These are phyloP conservation scores for Vitis labrusca DNA, from an alignment of 164 flowering plant genomes.

Conservation along the genomic window DNA sequence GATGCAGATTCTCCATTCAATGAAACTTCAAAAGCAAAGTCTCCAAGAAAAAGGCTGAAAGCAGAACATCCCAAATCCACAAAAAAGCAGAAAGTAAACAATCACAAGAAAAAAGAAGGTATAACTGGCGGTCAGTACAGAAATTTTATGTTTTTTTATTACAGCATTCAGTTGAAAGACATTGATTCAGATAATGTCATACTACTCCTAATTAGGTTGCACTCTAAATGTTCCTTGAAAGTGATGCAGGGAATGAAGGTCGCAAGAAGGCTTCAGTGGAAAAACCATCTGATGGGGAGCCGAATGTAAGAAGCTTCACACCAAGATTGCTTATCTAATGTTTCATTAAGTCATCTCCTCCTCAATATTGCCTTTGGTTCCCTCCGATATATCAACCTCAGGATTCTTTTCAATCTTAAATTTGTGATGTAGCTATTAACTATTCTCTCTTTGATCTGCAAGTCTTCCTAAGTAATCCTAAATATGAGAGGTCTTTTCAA, in stretches of 20 bases:
- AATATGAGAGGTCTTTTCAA: not conserved
- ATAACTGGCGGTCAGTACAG: not conserved
- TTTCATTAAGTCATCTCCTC: too few relatives aligned
- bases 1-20: conserved; percentile 1
- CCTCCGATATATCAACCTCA: not conserved
- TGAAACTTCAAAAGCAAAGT: conserved; percentile 7
- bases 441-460: too few relatives aligned
- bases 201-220: too few relatives aligned
- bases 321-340: not conserved
- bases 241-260: conserved; percentile 16
- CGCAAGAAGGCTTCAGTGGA: conserved; percentile 4
- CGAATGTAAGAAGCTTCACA: conserved; percentile 13
- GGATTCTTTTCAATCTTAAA: too few relatives aligned
- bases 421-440: too few relatives aligned
- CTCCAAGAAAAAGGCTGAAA: conserved; percentile 4
- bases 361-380: not conserved
- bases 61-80: not conserved
- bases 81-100: conserved; percentile 8
- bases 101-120: conserved; percentile 1
- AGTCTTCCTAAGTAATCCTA: too few relatives aligned
- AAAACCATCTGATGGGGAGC: conserved; percentile 13
- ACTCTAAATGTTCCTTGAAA: not conserved
- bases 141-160: too few relatives aligned
- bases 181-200: too few relatives aligned
- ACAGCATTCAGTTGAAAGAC: too few relatives aligned